Evolutionary conservation across 495 filamentous ascomycete genomes (phyloP).

Genomic region (Hypoxylon subgilvum): DNA sequence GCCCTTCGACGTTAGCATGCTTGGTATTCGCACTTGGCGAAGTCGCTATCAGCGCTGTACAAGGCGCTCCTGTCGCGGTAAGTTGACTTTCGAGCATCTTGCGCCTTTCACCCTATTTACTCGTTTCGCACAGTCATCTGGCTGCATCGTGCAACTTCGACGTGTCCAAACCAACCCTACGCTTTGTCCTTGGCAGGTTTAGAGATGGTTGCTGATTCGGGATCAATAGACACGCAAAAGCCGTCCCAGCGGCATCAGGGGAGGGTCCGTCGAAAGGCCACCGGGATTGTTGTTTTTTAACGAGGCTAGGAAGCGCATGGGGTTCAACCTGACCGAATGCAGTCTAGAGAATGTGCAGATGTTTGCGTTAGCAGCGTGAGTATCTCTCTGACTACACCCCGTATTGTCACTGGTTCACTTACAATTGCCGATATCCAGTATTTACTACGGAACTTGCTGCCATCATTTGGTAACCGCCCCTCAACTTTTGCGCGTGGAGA

Average conservation of each 20-base stretch:
- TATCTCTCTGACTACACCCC: slow-evolving; percentile 6
- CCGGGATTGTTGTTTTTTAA: slow-evolving; percentile 65
- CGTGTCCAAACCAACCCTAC: background rate
- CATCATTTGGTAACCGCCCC: slow-evolving; percentile 52
- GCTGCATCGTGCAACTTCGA: background rate
- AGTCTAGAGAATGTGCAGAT: slow-evolving; percentile 65
- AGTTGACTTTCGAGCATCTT: background rate
- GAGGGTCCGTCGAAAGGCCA: slow-evolving; percentile 54
- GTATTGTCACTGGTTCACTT: background rate
- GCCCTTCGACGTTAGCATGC: slow-evolving; percentile 58
- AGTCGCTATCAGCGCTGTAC: slow-evolving; percentile 56
- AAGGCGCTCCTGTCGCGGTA: slow-evolving; percentile 51
- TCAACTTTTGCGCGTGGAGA: no score
- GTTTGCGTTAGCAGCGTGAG: slow-evolving; percentile 59
- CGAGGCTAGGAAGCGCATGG: slow-evolving; percentile 63
- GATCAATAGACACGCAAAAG: slow-evolving; percentile 43
- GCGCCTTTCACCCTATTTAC: background rate
- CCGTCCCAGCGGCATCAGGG: slow-evolving; percentile 58
- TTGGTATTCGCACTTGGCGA: slow-evolving; percentile 64
- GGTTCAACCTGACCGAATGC: slow-evolving; percentile 61
- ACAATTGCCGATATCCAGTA: slow-evolving; percentile 39
- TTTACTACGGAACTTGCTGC: slow-evolving; percentile 60
- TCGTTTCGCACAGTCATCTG: background rate
- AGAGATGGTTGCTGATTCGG: slow-evolving; percentile 7
- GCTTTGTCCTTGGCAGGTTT: background rate